Evolutionary conservation across 345 rosid species (phyloP), one percentile per base, ranked within the genome.

Genomic region (Crucihimalaya himalaica): DNA sequence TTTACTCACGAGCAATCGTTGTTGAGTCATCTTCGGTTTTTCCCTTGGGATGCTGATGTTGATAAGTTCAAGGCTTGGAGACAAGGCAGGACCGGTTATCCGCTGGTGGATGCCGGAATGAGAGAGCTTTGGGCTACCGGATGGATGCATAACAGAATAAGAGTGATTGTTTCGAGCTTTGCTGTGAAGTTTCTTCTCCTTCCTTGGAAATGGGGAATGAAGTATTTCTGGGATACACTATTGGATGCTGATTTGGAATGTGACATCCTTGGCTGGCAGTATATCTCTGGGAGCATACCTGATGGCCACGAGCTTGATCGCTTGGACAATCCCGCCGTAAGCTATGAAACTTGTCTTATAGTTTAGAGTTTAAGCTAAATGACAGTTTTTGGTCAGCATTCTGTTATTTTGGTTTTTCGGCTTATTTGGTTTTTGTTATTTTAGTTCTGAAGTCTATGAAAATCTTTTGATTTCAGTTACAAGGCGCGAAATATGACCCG

Each of bases 81-180:
- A 78, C 97, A 89, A 82, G 98, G 97, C 25, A 79, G 90, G 78
- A 94, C 97, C 0, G 98, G 97, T 21, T 94, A 94, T 72, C 97
- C 97, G 0, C 76, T 94, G 68, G 98, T 93, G 14, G 98, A 93
- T 84, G 96, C 97, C 0, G 98, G 97, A 61, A 93, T 93, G 98
- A 89, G 98, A 57, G 96, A 93, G 85, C 92, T 93, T 45, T 93
- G 98, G 98, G 98, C 98, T 16, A 93, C 95, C 0, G 97, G 98
- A 57, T 91, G 98, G 98, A 70, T 88, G 72, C 98, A 91, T 70
- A 91, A 93, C 79, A 81, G 89, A 78, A 83, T 89, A 59, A 84
- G 98, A 81, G 96, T 91, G 73, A 88, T 91, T 14, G 97, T 88
- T 52, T 87, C 95, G 15, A 88, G 97, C 79, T 94, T 94, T 15